phyloP scores from a whole-genome alignment of 345 rosid species.

The Populus deltoides region DNA sequence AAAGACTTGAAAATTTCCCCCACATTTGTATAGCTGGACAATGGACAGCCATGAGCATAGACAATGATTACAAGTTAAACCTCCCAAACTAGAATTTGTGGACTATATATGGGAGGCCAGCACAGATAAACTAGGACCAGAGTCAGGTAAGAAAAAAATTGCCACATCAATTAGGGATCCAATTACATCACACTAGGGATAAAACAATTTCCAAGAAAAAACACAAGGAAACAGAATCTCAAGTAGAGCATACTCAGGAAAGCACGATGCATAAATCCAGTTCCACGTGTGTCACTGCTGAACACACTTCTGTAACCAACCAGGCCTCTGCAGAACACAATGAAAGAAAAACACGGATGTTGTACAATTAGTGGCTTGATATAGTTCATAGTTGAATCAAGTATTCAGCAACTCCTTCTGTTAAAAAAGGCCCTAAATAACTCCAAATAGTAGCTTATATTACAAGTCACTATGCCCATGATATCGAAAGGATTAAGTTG shows the following conservation, averaged over 20 bases:
- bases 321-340: constrained; percentile 61
- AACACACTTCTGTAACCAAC: constrained; percentile 98
- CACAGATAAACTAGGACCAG: background rate
- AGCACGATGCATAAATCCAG: constrained; percentile 99
- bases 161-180: background rate
- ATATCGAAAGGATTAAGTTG: no score
- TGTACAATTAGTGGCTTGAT: background rate
- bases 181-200: background rate
- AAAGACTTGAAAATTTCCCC: background rate
- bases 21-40: background rate
- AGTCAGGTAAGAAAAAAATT: background rate
- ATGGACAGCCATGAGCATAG: background rate
- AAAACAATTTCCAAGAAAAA: background rate
- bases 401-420: no score
- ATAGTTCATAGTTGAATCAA: background rate
- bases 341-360: background rate
- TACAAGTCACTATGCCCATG: no score
- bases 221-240: background rate
- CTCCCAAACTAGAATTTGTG: background rate
- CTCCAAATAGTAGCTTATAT: no score
- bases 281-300: constrained; percentile 97
- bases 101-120: background rate
- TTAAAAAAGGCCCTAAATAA: no score
- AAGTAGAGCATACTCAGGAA: constrained; percentile 58
- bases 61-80: no score